A percentile compares a stretch with the other conserved stretches of the same genome.
Evolutionary conservation across 345 rosid species (phyloP).

Genomic region (Dovyalis caffra): DNA sequence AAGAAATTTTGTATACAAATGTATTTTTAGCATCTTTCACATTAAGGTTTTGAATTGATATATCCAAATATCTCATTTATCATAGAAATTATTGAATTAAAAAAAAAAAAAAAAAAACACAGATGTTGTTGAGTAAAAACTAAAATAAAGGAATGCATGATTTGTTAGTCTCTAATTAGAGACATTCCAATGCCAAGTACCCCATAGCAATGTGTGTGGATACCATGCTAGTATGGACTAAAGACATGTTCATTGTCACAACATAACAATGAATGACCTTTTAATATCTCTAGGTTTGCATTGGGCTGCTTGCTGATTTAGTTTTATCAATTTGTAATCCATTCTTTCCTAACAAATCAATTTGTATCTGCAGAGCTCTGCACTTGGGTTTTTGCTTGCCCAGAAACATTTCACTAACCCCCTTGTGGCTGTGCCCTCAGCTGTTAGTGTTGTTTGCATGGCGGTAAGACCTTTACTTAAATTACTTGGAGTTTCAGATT

Average conservation of each 20-base stretch:
- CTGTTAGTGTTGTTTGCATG: conserved; percentile 97
- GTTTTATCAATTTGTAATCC: not conserved
- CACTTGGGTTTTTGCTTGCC: conserved; percentile 92
- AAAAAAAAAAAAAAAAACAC: no score
- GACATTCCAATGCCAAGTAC: no score
- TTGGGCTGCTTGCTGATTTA: not conserved
- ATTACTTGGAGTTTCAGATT: not conserved
- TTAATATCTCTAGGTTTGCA: not conserved
- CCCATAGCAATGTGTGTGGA: no score
- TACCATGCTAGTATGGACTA: no score
- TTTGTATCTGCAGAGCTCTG: conserved; percentile 74
- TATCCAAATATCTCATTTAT: no score
- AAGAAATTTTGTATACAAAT: no score
- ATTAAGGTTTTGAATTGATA: no score
- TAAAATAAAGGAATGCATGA: no score
- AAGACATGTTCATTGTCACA: not conserved
- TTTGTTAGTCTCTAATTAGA: no score
- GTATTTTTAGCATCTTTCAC: no score
- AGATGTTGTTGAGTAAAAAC: no score
- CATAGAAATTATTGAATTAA: no score
- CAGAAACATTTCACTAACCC: conserved; percentile 94
- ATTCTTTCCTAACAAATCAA: not conserved
- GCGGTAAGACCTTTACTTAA: conserved; percentile 53
- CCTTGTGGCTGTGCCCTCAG: conserved; percentile 94
- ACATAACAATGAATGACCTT: not conserved